Evolutionary conservation across 345 rosid species (phyloP), one percentile per base, ranked within the genome.

Genomic region (Passiflora organensis): DNA sequence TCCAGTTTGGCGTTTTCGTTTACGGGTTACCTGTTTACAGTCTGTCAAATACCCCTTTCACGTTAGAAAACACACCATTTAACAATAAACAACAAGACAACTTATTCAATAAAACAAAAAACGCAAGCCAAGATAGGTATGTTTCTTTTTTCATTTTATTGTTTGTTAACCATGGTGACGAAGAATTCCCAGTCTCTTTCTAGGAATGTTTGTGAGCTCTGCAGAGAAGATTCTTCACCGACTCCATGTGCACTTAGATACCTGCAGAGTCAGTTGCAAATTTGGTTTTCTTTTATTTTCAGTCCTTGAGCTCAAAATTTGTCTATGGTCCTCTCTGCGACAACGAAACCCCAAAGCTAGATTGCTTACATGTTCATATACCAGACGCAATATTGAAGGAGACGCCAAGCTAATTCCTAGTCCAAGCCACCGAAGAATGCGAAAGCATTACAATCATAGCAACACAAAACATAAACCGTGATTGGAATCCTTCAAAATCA

Each of bases 11-110:
- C 63, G 41, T 63, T 64, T 76, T 10, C 69, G 63, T 60, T n/a
- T 16, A 50, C 64, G 6, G 74, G 82, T 77, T 69, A 80, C 87
- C 78, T 61, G 48, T 13, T 53, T 58, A 70, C 82, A 80, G 78
- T 43, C 76, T 76, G 84, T 82, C 82, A 72, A 72, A 71, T 55
- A 55, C 73, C 54, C 66, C 51, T 28, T 39, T 47, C 64, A 38
- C 32, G 48, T 48, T 63, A 23, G 32, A 23, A 1, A 39, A 58
- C 64, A 45, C 56, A 50, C 50, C 32, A 37, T 32, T 44, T 21
- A 5, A n/a, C 14, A 24, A 53, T 17, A 18, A 4, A 32, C 5
- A 47, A 47, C n/a, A 5, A 38, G 34, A 62, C 23, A 5, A 42
- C 13, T 32, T 28, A 56, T 22, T 41, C 28, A 23, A 61, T 18